Base-by-base conservation (phyloP, 495 filamentous ascomycete species). In the Podospora pseudocomata region DNA sequence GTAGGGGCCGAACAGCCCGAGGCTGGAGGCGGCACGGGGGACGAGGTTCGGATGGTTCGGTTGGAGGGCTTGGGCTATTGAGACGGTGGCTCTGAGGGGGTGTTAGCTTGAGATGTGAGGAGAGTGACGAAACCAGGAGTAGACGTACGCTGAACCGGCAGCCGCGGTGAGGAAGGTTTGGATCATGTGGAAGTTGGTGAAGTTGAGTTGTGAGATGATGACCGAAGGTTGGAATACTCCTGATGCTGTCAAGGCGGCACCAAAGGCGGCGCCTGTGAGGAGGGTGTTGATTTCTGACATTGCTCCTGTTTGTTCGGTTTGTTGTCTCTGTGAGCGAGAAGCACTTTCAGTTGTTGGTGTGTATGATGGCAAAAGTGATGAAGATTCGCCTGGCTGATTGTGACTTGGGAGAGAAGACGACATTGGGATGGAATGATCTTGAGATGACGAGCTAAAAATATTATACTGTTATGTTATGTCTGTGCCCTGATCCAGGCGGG, bases 141-240 rank as follows among this genome's bases (percentile, higher is more conserved):
- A 16, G 44, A 79, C 85, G 66, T 83, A 87, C 86, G 84, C 82
- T 77, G 81, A 84, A 63, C 75, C 80, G 16, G 81, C 85, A 5
- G 84, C 80, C 5, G 86, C 86, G 34, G 82, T 77, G 3, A 87
- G 74, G 67, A 89, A 89, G 1, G 82, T 80, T 70, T 86, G 80
- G 32, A 87, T 72, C 86, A 89, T 88, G 65, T 85, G 83, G 73
- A 83, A 87, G 76, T 85, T 81, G 49, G 77, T 69, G 7, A 88
- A 78, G 27, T 73, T 74, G 77, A 89, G 81, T 72, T 89, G 86
- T 0, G 72, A 73, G 61, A 85, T 66, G 68, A 89, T 87, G 68
- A 84, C 77, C 16, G 78, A 70, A 6, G 86, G 86, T 63, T 79
- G 76, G 70, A 82, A 84, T 62, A 89, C 82, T 20, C 83, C 84